Evolutionary conservation across 1,139 yeast genomes (phyloP).

Genomic region (Entelexis sorbosivorans): DNA sequence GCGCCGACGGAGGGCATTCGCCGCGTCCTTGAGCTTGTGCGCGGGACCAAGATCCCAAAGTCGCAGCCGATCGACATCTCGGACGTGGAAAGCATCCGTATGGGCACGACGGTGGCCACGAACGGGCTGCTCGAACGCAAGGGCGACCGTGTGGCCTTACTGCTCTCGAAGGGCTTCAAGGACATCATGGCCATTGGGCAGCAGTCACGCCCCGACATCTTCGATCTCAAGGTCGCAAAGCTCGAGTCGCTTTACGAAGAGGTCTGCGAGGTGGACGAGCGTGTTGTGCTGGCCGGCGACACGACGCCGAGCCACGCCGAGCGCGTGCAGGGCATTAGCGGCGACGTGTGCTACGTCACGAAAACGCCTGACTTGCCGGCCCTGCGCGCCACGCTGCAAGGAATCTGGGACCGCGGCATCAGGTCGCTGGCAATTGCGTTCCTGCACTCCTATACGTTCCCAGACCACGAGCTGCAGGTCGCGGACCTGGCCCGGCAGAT

Average conservation of each 20-base stretch:
- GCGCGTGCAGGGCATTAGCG: constrained; percentile 46
- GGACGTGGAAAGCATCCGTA: constrained; percentile 46
- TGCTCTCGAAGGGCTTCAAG: constrained; percentile 56
- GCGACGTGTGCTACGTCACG: constrained; percentile 50
- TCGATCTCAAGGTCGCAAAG: constrained; percentile 50
- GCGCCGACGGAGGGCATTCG: constrained; percentile 90
- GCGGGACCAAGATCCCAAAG: constrained; percentile 37
- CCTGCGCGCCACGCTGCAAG: constrained; percentile 34
- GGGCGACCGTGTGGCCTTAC: constrained; percentile 52
- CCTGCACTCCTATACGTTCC: constrained; percentile 59
- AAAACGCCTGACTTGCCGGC: constrained; percentile 38
- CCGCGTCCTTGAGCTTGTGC: constrained; percentile 53
- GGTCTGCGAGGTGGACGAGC: constrained; percentile 59
- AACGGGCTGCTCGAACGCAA: constrained; percentile 60
- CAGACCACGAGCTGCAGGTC: constrained; percentile 50
- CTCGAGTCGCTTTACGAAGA: constrained; percentile 50
- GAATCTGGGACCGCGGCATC: constrained; percentile 45
- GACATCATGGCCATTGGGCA: constrained; percentile 59
- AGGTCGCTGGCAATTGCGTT: constrained; percentile 57
- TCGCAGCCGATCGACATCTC: constrained; percentile 39
- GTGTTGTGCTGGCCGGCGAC: constrained; percentile 56
- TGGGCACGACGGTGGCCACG: constrained; percentile 79
- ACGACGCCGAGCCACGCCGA: constrained; percentile 36
- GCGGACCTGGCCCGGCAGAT: constrained; percentile 47
- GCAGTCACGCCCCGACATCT: constrained; percentile 61